Base-by-base conservation (phyloP, 345 rosid species). In the Clarkia xantiana region DNA sequence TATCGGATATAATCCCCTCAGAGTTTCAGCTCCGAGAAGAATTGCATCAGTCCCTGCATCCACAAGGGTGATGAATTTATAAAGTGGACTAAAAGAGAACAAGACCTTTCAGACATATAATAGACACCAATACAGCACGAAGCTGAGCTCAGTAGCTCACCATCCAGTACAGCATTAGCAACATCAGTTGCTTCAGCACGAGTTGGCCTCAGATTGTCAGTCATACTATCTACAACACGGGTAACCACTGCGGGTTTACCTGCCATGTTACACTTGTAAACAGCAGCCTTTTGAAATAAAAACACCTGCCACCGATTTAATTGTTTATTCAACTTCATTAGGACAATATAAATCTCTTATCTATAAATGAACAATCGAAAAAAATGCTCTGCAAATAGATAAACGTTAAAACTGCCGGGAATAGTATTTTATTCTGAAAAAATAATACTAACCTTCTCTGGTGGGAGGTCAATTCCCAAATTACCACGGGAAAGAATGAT, bases 121-220 rank as follows among this genome's bases (percentile, higher is more conserved):
- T 18, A 11, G 0, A 13, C 42, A 50, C 12, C 18, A 51, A 13
- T 20, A 54, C 17, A 44, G 5, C 11, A 10, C 8, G 41, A 40
- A 11, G 19, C 11, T 18, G 41, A n/a, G n/a, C n/a, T n/a, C n/a
- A n/a, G n/a, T n/a, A 60, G 38, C 43, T 60, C 68, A 91, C 98
- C 98, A 74, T 91, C 98, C 68, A 91, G 71, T 52, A 86, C 87
- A 36, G 96, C 98, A 76, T 91, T 84, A 54, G 98, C 98, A 72
- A 86, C 90, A 80, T 91, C 98, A 0, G 96, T 91, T 41, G 96
- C 98, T 78, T 91, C 98, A 38, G 98, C 98, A 48, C 98, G 98
- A 61, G 96, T 91, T 65, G 98, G 98, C 57, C 98, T 77, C 55
- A 91, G 68, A 76, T 91, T 91, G 62, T 76, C 93, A 18, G 96